Percentiles rank a stretch among this genome's conserved stretches.
Evolutionary conservation across 2,329 filamentous ascomycete genomes (phyloP).

Genomic region (Aspergillus nomiae): DNA sequence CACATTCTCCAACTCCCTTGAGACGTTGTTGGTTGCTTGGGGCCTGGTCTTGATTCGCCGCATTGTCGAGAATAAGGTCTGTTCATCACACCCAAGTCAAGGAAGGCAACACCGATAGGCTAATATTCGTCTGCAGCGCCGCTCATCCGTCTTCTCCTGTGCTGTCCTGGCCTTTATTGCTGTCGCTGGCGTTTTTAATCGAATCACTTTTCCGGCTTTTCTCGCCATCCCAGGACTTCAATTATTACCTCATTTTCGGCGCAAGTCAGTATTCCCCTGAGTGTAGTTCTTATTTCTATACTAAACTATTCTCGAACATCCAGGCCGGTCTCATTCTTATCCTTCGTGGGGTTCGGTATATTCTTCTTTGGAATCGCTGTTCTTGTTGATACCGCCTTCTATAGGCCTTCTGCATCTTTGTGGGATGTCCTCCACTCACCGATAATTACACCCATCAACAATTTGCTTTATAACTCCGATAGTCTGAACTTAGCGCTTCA

Average conservation of each 20-base stretch:
- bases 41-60: constrained; percentile 87
- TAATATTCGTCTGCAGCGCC: constrained; percentile 56
- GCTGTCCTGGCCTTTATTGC: constrained; percentile 76
- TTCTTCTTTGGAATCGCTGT: constrained; percentile 73
- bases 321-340: constrained; percentile 62
- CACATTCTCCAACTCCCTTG: constrained; percentile 96
- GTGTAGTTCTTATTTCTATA: constrained; percentile 1
- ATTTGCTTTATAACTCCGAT: constrained; percentile 72
- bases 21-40: constrained; percentile 92
- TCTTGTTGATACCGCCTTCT: constrained; percentile 82
- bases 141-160: constrained; percentile 74
- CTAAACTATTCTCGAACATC: constrained; percentile 17
- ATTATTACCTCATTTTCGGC: constrained; percentile 80
- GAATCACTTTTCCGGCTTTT: constrained; percentile 96
- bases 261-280: constrained; percentile 63
- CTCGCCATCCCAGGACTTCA: constrained; percentile 79
- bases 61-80: constrained; percentile 75
- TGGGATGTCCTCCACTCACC: constrained; percentile 55
- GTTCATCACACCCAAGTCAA: constrained; percentile 2
- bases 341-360: constrained; percentile 65
- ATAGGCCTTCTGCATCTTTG: constrained; percentile 49
- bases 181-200: constrained; percentile 89
- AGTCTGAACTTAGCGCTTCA: constrained; percentile 72
- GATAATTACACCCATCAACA: constrained; percentile 76
- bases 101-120: constrained; percentile 1